Evolutionary conservation across 2,329 filamentous ascomycete species (phyloP).

Genomic region (Parasarocladium wereldwijsianum): DNA sequence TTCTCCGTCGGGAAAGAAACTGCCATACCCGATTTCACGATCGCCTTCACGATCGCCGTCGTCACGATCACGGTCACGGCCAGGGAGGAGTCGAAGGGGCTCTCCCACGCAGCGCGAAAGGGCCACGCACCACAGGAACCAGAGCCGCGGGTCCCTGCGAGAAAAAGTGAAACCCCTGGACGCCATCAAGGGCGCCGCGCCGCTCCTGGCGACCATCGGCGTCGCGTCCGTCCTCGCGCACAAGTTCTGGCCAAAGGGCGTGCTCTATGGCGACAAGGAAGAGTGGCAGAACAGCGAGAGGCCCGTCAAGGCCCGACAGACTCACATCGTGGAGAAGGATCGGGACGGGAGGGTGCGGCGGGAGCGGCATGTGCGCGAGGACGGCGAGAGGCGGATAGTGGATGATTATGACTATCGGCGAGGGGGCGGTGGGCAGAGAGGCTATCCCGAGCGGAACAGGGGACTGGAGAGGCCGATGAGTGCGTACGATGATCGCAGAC

Average conservation of each 20-base stretch:
- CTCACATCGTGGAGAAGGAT: constrained; percentile 2
- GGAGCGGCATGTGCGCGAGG: background rate
- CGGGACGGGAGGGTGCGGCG: constrained; percentile 2
- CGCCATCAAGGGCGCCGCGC: constrained; percentile 15
- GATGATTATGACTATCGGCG: no score
- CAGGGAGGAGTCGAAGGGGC: background rate
- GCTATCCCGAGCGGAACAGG: background rate
- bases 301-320: background rate
- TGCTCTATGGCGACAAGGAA: constrained; percentile 14
- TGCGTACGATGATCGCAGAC: constrained; percentile 1
- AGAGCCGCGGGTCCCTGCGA: no score
- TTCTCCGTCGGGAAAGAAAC: no score
- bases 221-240: constrained; percentile 19
- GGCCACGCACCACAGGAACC: background rate
- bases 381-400: constrained; percentile 1
- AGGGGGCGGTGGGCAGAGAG: background rate
- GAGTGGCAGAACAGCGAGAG: constrained; percentile 15
- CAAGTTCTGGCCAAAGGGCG: constrained; percentile 20
- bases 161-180: constrained; percentile 10
- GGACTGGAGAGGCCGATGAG: background rate
- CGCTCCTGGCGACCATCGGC: constrained; percentile 19
- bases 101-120: background rate
- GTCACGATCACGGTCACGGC: constrained; percentile 2
- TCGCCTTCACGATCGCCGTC: background rate
- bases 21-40: background rate